Percentiles rank a stretch among this genome's conserved stretches.
Evolutionary conservation across 2,329 filamentous ascomycete genomes (phyloP).

Genomic region (Colletotrichum lupini): DNA sequence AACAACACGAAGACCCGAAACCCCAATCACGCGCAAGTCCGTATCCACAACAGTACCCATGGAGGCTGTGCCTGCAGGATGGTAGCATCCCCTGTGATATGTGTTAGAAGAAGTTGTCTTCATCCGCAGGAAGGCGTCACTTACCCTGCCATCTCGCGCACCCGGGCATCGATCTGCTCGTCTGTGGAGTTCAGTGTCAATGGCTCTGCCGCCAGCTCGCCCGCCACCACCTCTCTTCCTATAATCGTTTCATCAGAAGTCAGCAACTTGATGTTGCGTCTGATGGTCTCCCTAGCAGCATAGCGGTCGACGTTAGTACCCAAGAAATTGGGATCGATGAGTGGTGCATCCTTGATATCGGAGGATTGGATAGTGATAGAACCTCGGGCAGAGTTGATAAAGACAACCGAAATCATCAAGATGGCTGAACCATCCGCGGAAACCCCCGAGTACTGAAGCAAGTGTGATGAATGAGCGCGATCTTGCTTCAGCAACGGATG

Average conservation of each 20-base stretch:
- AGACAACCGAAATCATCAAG: constrained; percentile 10
- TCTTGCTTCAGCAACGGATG: constrained; percentile 45
- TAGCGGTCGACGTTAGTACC: constrained; percentile 44
- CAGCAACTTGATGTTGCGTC: constrained; percentile 21
- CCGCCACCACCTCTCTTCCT: constrained; percentile 39
- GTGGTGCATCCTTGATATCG: constrained; percentile 36
- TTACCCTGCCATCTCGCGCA: constrained; percentile 35
- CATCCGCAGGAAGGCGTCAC: background rate
- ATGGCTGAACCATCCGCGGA: constrained; percentile 4
- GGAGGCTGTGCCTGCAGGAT: constrained; percentile 46
- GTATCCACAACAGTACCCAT: constrained; percentile 46
- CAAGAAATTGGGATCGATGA: constrained; percentile 45
- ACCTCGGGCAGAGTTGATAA: constrained; percentile 43
- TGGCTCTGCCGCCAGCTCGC: constrained; percentile 37
- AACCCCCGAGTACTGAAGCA: constrained; percentile 11
- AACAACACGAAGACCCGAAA: constrained; percentile 42
- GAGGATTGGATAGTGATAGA: constrained; percentile 39
- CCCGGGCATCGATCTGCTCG: constrained; percentile 43
- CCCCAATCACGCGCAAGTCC: constrained; percentile 45
- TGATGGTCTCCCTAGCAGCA: constrained; percentile 36
- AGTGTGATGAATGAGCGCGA: constrained; percentile 11
- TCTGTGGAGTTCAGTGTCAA: constrained; percentile 38
- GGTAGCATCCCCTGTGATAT: constrained; percentile 43
- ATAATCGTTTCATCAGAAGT: constrained; percentile 17
- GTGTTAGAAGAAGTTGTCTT: constrained; percentile 40